Percentiles rank a stretch among this genome's conserved stretches.
These are phyloP conservation scores for Zostera marina DNA, from an alignment of 116 monocot genomes.

Conservation along the genomic window DNA sequence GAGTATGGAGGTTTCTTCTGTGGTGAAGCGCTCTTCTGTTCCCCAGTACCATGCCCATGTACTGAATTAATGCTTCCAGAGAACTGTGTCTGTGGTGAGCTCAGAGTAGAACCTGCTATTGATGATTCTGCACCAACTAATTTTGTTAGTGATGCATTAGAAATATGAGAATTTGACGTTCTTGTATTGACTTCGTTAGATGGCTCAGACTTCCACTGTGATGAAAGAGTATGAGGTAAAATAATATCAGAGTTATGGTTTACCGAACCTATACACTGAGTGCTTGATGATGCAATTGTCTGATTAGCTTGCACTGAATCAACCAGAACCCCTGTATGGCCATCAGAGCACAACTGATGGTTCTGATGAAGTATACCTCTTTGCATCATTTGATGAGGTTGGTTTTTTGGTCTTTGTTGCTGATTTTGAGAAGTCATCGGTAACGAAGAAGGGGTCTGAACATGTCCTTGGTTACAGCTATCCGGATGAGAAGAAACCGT, in stretches of 20 bases:
- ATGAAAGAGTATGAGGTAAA: not conserved
- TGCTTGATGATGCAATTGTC: not conserved
- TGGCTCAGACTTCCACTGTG: not conserved
- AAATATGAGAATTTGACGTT: not conserved
- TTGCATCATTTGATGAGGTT: not conserved
- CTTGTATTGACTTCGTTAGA: not conserved
- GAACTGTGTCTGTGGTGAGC: not conserved
- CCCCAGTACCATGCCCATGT: not conserved
- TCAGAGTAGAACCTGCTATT: not conserved
- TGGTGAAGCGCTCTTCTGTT: not conserved
- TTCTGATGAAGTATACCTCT: not conserved
- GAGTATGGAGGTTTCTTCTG: not conserved
- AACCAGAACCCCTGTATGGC: not conserved
- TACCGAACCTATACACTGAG: not conserved
- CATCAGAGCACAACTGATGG: not conserved
- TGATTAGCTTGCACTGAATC: not conserved
- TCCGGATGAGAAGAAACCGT: not conserved
- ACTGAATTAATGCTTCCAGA: not conserved
- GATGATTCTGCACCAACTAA: not conserved
- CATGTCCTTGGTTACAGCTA: not conserved
- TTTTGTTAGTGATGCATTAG: not conserved
- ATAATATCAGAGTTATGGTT: not conserved
- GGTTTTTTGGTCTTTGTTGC: not conserved
- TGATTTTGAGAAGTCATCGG: not conserved
- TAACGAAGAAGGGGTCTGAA: not conserved